Conservation (phyloP, 179 eudicot species). For the Monotropa hypopitys region DNA sequence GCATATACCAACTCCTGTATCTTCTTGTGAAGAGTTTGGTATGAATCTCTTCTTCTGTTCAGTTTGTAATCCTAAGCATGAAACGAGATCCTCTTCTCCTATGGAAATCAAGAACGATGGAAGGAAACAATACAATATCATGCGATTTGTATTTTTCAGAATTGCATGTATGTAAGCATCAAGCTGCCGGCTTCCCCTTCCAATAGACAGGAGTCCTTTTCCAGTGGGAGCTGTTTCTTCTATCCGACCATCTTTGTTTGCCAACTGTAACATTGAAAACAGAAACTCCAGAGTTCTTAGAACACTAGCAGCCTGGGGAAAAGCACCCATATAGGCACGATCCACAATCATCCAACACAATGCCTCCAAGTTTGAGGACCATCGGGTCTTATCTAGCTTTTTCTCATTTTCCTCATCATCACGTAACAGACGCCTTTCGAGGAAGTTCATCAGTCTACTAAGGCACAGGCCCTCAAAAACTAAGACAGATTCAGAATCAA, state of each 20-base stretch:
- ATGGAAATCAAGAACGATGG: constrained; percentile 74
- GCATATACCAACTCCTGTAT: constrained; percentile 54
- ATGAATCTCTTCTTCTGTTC: constrained; percentile 31
- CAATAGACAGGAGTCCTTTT: constrained; percentile 73
- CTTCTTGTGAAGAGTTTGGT: constrained; percentile 30
- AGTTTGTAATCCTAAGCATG: constrained; percentile 45
- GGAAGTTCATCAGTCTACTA: constrained; percentile 86
- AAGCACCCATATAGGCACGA: constrained; percentile 97
- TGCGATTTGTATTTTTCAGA: constrained; percentile 79
- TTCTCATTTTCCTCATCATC: constrained; percentile 87
- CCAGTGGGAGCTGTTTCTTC: constrained; percentile 69
- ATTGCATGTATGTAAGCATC: constrained; percentile 74
- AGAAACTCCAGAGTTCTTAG: constrained; percentile 83
- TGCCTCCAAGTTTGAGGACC: constrained; percentile 84
- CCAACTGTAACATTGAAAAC: constrained; percentile 90
- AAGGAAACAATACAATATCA: constrained; percentile 77
- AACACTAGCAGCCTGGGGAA: constrained; percentile 71
- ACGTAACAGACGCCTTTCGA: constrained; percentile 89
- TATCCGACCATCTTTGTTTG: constrained; percentile 85
- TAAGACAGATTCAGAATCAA: constrained; percentile 70
- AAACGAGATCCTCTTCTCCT: constrained; percentile 75
- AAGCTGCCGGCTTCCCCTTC: constrained; percentile 83
- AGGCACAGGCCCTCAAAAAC: constrained; percentile 96
- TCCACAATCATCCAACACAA: constrained; percentile 87
- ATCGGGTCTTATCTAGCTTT: constrained; percentile 77